These are phyloP conservation scores for Monosporozyma yasuniensis DNA, from an alignment of 805 yeast genomes.

Conservation along the genomic window DNA sequence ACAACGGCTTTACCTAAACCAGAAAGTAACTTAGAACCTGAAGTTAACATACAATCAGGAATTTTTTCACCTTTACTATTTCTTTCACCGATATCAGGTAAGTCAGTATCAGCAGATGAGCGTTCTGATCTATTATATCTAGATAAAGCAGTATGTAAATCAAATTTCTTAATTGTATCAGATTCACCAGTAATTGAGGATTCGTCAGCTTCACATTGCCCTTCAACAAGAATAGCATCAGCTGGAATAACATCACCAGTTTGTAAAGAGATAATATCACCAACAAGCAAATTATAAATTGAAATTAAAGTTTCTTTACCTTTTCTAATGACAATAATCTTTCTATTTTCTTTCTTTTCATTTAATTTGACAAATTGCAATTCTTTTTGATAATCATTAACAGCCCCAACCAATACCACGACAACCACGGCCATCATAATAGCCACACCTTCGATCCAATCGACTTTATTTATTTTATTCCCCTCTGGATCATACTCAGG, in stretches of 20 bases:
- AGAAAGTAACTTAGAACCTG: slow-evolving; percentile 80
- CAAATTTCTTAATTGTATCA: slow-evolving; percentile 61
- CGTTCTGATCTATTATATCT: slow-evolving; percentile 20
- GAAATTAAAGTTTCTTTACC: slow-evolving; percentile 62
- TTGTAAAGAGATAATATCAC: slow-evolving; percentile 73
- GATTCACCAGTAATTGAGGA: slow-evolving; percentile 92
- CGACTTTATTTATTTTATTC: slow-evolving; percentile 67
- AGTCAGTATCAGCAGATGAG: slow-evolving; percentile 10
- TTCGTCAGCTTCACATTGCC: slow-evolving; percentile 84
- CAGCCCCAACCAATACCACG: slow-evolving; percentile 88
- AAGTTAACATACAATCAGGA: slow-evolving; percentile 75
- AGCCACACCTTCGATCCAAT: slow-evolving; percentile 99
- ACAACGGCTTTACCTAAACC: slow-evolving; percentile 83
- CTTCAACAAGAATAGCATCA: slow-evolving; percentile 67
- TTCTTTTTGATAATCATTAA: slow-evolving; percentile 95
- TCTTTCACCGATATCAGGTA: slow-evolving; percentile 9
- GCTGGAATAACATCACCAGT: slow-evolving; percentile 95
- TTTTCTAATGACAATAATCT: slow-evolving; percentile 64
- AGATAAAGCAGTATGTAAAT: slow-evolving; percentile 38
- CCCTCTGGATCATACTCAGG: slow-evolving; percentile 74
- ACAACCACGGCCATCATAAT: slow-evolving; percentile 84
- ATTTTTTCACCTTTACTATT: slow-evolving; percentile 7
- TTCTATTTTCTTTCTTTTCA: slow-evolving; percentile 78
- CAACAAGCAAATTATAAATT: slow-evolving; percentile 70
- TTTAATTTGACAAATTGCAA: slow-evolving; percentile 82